Percentiles rank a stretch among this genome's conserved stretches.
These are phyloP conservation scores for Populus simonii DNA, from an alignment of 345 rosid species.

Conservation along the genomic window DNA sequence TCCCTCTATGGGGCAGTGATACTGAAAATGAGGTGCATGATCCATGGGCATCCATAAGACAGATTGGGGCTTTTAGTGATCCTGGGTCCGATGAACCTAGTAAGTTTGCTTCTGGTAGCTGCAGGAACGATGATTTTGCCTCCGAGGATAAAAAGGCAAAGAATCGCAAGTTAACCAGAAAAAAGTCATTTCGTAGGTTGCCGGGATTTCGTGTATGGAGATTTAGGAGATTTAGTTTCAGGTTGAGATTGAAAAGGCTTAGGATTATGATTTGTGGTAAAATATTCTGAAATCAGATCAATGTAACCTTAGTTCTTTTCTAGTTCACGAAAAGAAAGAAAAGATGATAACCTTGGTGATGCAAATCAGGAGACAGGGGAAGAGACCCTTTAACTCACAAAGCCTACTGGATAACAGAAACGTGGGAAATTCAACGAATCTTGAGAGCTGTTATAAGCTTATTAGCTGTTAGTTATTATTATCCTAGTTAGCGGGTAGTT, in stretches of 20 bases:
- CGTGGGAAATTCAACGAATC: too few species aligned
- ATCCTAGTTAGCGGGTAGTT: too few species aligned
- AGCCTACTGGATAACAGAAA: too few species aligned
- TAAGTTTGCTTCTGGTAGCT: slow-evolving; percentile 29
- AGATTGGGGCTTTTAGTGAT: neutral
- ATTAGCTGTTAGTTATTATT: too few species aligned
- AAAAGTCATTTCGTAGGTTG: slow-evolving; percentile 42
- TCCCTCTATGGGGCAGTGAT: slow-evolving; percentile 49
- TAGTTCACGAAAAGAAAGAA: neutral
- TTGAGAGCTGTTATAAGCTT: too few species aligned
- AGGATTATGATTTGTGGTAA: slow-evolving; percentile 46
- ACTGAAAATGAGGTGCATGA: slow-evolving; percentile 26
- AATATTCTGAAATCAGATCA: slow-evolving; percentile 15
- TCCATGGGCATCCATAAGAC: slow-evolving; percentile 42
- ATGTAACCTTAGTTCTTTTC: neutral
- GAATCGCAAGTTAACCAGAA: slow-evolving; percentile 33
- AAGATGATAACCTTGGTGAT: neutral
- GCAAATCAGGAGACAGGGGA: too few species aligned
- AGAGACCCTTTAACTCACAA: too few species aligned
- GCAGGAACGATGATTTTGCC: slow-evolving; percentile 3
- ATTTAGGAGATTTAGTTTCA: slow-evolving; percentile 31
- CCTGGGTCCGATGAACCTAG: slow-evolving; percentile 3
- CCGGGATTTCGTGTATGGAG: slow-evolving; percentile 42
- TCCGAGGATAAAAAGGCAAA: neutral
- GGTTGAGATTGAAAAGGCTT: slow-evolving; percentile 36